phyloP scores from a whole-genome alignment of 2,329 filamentous ascomycete species.

The Arthrobotrys sphaeroides region DNA sequence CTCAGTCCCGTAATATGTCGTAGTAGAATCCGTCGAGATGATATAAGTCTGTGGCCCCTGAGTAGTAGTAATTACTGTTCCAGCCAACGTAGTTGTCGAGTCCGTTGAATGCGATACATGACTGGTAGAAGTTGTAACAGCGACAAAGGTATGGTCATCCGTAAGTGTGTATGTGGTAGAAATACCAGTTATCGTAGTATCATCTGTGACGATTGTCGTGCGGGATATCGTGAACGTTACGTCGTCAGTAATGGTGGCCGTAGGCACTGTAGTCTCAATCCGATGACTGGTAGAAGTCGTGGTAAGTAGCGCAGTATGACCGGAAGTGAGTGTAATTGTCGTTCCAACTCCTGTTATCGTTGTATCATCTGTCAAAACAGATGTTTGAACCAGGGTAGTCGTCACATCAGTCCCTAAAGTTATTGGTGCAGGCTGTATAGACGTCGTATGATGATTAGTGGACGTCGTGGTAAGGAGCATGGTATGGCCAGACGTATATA shows the following conservation, averaged over 20 bases:
- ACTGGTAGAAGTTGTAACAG: not conserved
- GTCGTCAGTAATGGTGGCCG: not conserved
- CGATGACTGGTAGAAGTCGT: not conserved
- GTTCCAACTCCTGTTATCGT: not conserved
- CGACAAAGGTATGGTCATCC: not conserved
- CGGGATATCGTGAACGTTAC: not conserved
- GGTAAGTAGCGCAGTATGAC: not conserved
- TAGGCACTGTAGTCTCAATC: not conserved
- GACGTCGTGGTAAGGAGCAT: not conserved
- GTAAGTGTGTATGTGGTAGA: constrained; percentile 3
- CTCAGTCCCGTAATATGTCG: constrained; percentile 18
- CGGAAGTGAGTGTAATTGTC: not conserved
- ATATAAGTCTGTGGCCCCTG: constrained; percentile 2
- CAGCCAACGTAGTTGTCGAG: not conserved
- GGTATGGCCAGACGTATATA: constrained; percentile 3
- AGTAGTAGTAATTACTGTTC: not conserved
- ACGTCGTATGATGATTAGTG: not conserved
- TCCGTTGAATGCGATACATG: not conserved
- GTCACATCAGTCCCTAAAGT: not conserved
- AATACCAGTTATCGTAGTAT: not conserved
- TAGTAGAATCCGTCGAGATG: constrained; percentile 3
- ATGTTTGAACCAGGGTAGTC: not conserved
- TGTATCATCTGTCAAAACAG: not conserved
- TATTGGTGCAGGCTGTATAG: not conserved
- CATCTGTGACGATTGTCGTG: not conserved